Base-by-base conservation (phyloP, 139 green algal species). In the Micractinium sp. region DNA sequence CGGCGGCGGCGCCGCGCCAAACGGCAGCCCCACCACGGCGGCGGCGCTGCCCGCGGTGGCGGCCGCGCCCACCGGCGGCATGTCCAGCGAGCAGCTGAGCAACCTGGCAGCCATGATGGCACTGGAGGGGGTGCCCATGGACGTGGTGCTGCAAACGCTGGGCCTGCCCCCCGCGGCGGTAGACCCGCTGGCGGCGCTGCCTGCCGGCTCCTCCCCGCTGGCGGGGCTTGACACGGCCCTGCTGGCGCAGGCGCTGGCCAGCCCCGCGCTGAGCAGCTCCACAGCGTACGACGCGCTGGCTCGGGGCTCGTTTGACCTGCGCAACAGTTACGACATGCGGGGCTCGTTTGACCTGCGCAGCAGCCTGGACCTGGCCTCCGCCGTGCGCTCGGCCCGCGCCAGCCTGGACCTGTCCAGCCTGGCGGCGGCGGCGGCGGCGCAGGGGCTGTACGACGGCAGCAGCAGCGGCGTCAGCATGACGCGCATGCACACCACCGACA, bases 31-130 rank as follows among this genome's bases (percentile, higher is more conserved):
- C 47, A 5, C 47, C 47, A 56, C 47, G 47, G 5, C 47, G 47
- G 47, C 47, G 47, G 47, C 47, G 47, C 47, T 56, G 47, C 47
- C 47, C 47, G 7, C 47, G 7, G 47, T 9, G 47, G 47, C 47
- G 47, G 9, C 7, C 47, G 7, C 5, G 47, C 47, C n/a, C 47
- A 75, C 23, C 25, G 53, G 5, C 13, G 7, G 56, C 85, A 29
- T 89, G 20, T 35, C 33, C 36, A 19, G 60, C 19, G 90, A 92
- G 36, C 90, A 91, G 81, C 63, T 92, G 12, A 87, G 81, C 87
- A 91, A 89, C 87, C 74, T 92, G 61, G 90, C 90, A 3, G 82
- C 90, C 22, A 69, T 92, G 29, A 71, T 92, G 81, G 90, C 90
- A 2, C 80, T 91, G 87, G 90, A 92, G 60, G 90, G 90, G 31